Percentiles rank a stretch among this genome's conserved stretches.
Conservation (phyloP, 345 rosid genomes). For the Lumnitzera racemosa region DNA sequence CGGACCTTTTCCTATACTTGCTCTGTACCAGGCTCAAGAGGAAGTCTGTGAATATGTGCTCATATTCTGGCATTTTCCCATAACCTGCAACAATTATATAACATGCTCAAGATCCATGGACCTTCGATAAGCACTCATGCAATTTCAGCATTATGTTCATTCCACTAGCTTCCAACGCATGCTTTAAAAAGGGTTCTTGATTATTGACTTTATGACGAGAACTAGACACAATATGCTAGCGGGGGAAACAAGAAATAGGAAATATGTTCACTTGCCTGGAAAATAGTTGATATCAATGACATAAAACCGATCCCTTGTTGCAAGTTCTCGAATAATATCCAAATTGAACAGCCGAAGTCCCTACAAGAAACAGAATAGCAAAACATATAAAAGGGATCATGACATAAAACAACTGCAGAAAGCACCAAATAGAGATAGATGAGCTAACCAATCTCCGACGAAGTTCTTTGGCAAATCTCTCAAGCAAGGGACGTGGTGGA, state of each 20-base stretch:
- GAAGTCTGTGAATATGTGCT: slow-evolving; percentile 72
- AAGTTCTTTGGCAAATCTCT: slow-evolving; percentile 74
- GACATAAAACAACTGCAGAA: neutral
- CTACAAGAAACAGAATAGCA: slow-evolving; percentile 21
- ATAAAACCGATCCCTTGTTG: slow-evolving; percentile 55
- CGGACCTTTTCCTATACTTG: slow-evolving; percentile 12
- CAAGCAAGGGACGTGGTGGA: slow-evolving; percentile 68
- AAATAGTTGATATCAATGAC: slow-evolving; percentile 83
- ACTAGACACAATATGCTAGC: too few species aligned
- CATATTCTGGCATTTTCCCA: slow-evolving; percentile 81
- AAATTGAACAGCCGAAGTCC: slow-evolving; percentile 74
- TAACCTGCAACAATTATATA: slow-evolving; percentile 39
- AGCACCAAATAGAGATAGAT: neutral
- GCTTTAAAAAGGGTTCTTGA: too few species aligned
- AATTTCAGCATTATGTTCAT: too few species aligned
- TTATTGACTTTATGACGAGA: too few species aligned
- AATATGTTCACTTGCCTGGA: slow-evolving; percentile 41
- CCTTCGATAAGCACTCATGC: too few species aligned
- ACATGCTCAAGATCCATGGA: neutral
- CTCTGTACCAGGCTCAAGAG: slow-evolving; percentile 53
- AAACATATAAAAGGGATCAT: neutral
- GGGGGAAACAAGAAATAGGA: neutral
- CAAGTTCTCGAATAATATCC: slow-evolving; percentile 74
- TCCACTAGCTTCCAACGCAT: too few species aligned
- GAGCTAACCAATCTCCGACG: slow-evolving; percentile 47